Evolutionary conservation across 1,284 basidiomycete genomes (phyloP).

Genomic region (Tilletia caries): DNA sequence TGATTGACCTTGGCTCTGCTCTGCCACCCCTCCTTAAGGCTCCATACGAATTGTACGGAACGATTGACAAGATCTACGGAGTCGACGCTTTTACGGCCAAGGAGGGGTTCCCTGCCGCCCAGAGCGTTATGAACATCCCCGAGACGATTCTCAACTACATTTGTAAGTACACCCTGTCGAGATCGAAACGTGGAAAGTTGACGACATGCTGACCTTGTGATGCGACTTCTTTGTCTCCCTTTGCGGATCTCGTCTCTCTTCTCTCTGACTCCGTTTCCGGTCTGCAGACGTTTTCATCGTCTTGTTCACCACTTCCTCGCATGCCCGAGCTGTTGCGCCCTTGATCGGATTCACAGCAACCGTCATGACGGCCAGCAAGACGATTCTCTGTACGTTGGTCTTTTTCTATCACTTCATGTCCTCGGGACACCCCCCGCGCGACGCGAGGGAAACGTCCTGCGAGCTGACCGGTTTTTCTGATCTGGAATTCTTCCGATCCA

Average conservation of each 20-base stretch:
- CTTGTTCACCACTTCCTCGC: constrained; percentile 58
- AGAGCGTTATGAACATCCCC: constrained; percentile 74
- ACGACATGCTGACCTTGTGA: constrained; percentile 65
- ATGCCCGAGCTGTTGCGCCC: constrained; percentile 61
- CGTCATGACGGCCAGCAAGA: constrained; percentile 78
- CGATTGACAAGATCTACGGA: constrained; percentile 74
- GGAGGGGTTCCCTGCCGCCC: constrained; percentile 81
- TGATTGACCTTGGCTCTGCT: background rate
- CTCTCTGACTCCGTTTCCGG: background rate
- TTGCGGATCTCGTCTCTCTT: background rate
- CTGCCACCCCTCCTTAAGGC: constrained; percentile 20
- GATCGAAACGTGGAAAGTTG: constrained; percentile 52
- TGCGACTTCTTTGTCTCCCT: background rate
- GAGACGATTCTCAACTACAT: constrained; percentile 70
- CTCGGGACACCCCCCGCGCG: too few relatives aligned
- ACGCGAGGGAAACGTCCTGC: too few relatives aligned
- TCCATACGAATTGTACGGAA: constrained; percentile 62
- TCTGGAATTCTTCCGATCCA: background rate
- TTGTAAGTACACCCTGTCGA: constrained; percentile 48
- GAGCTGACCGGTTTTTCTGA: background rate
- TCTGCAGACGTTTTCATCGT: constrained; percentile 65
- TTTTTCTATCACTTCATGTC: too few relatives aligned
- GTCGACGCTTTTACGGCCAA: constrained; percentile 63
- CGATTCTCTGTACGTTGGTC: constrained; percentile 62
- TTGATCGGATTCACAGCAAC: constrained; percentile 71